These are phyloP conservation scores for Ganoderma multipileum DNA, from an alignment of 1,284 basidiomycete species.

Conservation along the genomic window DNA sequence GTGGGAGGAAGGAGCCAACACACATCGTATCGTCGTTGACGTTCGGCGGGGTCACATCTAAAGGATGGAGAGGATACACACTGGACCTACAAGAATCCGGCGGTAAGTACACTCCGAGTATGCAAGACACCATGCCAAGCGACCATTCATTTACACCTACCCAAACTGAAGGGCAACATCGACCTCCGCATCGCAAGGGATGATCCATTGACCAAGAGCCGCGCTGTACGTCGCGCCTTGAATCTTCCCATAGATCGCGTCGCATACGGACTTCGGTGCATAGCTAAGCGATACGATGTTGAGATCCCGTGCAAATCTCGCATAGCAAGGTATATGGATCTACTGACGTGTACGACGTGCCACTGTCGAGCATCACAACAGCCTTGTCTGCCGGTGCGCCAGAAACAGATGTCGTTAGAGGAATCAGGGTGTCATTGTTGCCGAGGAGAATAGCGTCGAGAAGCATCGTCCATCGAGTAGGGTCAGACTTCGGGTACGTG, in stretches of 20 bases:
- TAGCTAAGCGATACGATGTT: constrained; percentile 51
- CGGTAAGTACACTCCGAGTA: neutral
- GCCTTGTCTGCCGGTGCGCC: constrained; percentile 70
- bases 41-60: constrained; percentile 66
- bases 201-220: constrained; percentile 61
- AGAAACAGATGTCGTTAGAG: constrained; percentile 60
- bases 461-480: constrained; percentile 76
- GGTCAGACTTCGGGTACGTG: constrained; percentile 69
- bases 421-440: constrained; percentile 50
- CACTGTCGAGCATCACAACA: constrained; percentile 77
- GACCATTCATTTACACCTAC: constrained; percentile 48
- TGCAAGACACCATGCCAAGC: neutral
- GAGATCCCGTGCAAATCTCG: constrained; percentile 8
- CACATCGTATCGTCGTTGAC: constrained; percentile 56
- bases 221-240: constrained; percentile 63
- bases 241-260: constrained; percentile 70
- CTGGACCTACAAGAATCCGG: constrained; percentile 51
- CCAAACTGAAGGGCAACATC: constrained; percentile 78
- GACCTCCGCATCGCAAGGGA: constrained; percentile 76
- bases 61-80: constrained; percentile 76
- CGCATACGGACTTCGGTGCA: constrained; percentile 63
- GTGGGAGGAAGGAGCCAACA: constrained; percentile 76
- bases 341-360: constrained; percentile 78
- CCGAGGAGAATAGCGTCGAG: constrained; percentile 73
- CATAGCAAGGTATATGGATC: neutral